Evolutionary conservation across 371 early-diverging fungal species (phyloP).

Genomic region (Syncephalastrum racemosum): DNA sequence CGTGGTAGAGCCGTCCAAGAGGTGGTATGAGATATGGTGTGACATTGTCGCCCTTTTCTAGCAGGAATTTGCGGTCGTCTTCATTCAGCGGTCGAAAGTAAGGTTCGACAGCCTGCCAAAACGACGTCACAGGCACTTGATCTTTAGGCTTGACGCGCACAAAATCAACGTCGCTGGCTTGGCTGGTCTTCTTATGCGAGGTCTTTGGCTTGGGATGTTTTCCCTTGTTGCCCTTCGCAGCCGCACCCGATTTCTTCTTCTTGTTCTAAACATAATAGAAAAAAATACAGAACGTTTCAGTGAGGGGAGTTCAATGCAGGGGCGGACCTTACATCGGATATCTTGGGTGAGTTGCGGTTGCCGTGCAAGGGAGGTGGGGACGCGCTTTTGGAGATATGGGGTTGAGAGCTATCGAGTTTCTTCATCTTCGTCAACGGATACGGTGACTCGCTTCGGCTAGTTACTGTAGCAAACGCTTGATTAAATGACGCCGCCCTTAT

Average conservation of each 20-base stretch:
- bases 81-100: constrained; percentile 84
- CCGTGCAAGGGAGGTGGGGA: constrained; percentile 24
- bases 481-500: background rate
- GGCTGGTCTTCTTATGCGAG: constrained; percentile 1
- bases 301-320: too few relatives aligned
- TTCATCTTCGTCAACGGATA: constrained; percentile 28
- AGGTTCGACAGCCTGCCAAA: constrained; percentile 82
- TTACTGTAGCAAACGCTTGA: background rate
- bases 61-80: constrained; percentile 74
- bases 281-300: too few relatives aligned
- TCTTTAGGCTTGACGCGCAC: constrained; percentile 55
- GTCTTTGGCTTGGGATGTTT: constrained; percentile 12
- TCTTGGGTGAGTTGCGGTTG: constrained; percentile 25
- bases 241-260: constrained; percentile 8
- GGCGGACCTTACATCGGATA: constrained; percentile 13
- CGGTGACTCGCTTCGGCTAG: constrained; percentile 26
- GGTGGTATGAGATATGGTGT: constrained; percentile 69
- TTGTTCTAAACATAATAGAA: background rate
- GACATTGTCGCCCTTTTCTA: constrained; percentile 39
- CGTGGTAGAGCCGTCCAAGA: constrained; percentile 74
- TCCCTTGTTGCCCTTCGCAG: constrained; percentile 13
- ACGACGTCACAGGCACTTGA: constrained; percentile 80
- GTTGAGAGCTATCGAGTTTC: constrained; percentile 19
- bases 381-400: constrained; percentile 21
- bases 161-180: constrained; percentile 31